Percentiles rank a stretch among this genome's conserved stretches.
Conservation (phyloP, 1,284 basidiomycete genomes). For the Ceraceosorus guamensis region DNA sequence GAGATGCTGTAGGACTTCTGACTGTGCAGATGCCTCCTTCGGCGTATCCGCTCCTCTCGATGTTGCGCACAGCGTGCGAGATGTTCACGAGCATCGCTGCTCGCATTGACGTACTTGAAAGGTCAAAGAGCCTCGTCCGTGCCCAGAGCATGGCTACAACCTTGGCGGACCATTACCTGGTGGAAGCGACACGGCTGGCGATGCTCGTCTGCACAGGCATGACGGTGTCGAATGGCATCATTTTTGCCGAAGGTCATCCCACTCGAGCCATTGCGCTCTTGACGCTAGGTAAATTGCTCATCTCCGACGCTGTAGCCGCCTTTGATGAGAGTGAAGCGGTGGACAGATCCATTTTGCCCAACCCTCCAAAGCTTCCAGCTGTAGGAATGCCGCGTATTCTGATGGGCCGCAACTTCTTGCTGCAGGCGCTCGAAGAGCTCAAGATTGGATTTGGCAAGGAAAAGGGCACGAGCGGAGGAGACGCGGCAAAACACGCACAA, state of each 20-base stretch:
- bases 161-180: background rate
- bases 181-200: constrained; percentile 47
- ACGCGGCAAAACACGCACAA: background rate
- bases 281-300: constrained; percentile 72
- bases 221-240: constrained; percentile 38
- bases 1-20: constrained; percentile 50
- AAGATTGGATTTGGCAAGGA: background rate
- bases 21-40: constrained; percentile 53
- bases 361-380: background rate
- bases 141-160: too few relatives aligned
- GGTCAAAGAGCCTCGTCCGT: too few relatives aligned
- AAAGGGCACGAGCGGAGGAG: background rate
- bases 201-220: constrained; percentile 59
- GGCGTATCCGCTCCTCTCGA: constrained; percentile 64
- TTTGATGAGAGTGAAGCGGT: background rate
- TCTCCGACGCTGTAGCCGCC: constrained; percentile 58
- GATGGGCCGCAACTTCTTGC: background rate
- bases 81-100: constrained; percentile 55
- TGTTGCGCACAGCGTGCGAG: constrained; percentile 63
- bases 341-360: background rate
- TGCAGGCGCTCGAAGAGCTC: background rate
- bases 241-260: constrained; percentile 68
- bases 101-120: constrained; percentile 15
- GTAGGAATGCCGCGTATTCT: background rate
- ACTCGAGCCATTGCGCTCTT: constrained; percentile 66